Evolutionary conservation across 1,284 basidiomycete genomes (phyloP), one percentile per base, ranked within the genome.

Genomic region (Malassezia brasiliensis): DNA sequence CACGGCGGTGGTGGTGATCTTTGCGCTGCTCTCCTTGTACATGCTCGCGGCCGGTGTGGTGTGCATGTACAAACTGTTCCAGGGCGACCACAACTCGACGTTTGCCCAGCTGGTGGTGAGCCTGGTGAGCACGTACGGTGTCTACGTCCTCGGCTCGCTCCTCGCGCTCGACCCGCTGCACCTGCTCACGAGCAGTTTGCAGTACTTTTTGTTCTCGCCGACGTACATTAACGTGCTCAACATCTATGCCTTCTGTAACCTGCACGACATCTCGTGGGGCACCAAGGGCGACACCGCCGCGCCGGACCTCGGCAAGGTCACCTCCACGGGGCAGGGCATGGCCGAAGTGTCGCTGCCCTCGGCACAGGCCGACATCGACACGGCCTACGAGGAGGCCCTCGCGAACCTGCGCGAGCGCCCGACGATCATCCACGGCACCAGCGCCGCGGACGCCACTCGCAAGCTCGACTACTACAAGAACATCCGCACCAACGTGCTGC

Each of bases 161-260:
- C 77, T 96, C 15, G 87, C 90, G 0, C 83, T 88, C 66, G 86
- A 91, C 68, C 89, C 88, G 3, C 87, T 87, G 83, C 90, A 93
- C 69, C 83, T 94, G 76, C 53, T 94, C 69, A 94, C 91, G 0
- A 88, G 85, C n/a, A 93, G 94, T 77, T 39, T 90, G 14, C 91
- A 96, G 75, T 96, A 96, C 71, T 77, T 91, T 20, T 79, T 96
- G 51, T 83, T 93, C 79, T 86, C 88, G 0, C 91, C 93, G 4
- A 89, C 88, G 0, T 96, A 91, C 68, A 83, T 91, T 76, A 38
- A 12, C 9, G 28, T 59, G 15, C 42, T 60, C 12, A 36, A 56
- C 41, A 56, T 47, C 32, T 51, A 50, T 38, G 53, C 57, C 7
- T 55, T 54, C 20, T 54, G 41, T 46, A 88, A 63, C 50, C 52